Conservation (phyloP, 2,329 filamentous ascomycete genomes). For the Pseudonectria buxi region DNA sequence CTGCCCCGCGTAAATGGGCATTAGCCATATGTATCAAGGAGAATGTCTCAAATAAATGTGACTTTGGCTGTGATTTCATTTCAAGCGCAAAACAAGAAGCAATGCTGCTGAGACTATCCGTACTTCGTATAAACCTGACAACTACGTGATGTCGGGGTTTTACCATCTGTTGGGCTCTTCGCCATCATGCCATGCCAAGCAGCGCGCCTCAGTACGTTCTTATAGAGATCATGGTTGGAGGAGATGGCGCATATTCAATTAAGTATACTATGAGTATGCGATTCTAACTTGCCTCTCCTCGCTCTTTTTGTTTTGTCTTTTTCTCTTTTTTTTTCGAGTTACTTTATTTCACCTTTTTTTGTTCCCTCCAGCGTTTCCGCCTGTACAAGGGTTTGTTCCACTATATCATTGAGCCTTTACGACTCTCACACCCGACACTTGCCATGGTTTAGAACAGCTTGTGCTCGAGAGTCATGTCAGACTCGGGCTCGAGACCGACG, state of each 20-base stretch:
- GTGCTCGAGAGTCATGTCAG: conserved; percentile 98
- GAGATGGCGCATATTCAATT: conserved; percentile 19
- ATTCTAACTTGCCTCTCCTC: conserved; percentile 12
- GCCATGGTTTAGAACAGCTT: conserved; percentile 67
- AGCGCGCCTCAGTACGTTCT: not conserved
- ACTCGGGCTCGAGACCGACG: conserved; percentile 93
- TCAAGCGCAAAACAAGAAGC: too few species aligned
- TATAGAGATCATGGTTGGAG: conserved; percentile 3
- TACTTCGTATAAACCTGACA: too few species aligned
- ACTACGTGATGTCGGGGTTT: too few species aligned
- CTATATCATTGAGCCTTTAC: conserved; percentile 10
- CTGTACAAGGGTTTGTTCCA: not conserved
- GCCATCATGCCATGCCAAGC: too few species aligned
- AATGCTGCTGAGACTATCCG: conserved; percentile 1
- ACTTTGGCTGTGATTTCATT: too few species aligned
- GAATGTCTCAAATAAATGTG: too few species aligned
- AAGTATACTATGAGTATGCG: conserved; percentile 13
- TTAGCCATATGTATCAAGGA: too few species aligned
- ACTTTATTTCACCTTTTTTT: conserved; percentile 1
- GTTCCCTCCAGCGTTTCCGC: too few species aligned
- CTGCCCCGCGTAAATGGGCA: conserved; percentile 1
- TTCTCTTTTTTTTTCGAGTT: conserved; percentile 2
- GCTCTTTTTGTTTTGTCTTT: conserved; percentile 5
- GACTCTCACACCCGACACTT: conserved; percentile 1
- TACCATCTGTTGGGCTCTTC: too few species aligned